phyloP scores from a whole-genome alignment of 495 filamentous ascomycete genomes.

The Rostrohypoxylon terebratum region DNA sequence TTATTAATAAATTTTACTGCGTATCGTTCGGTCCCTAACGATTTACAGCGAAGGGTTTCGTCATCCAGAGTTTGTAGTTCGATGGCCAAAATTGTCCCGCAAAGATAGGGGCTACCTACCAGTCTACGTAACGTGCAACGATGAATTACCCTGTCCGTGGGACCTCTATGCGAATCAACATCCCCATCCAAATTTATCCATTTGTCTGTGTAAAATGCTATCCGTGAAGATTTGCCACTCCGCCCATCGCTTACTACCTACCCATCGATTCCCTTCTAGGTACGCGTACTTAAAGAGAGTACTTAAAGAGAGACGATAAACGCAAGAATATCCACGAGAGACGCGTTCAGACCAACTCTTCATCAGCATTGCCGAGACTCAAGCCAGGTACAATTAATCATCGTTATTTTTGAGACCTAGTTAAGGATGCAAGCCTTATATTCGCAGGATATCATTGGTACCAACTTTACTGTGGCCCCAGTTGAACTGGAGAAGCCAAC shows the following conservation, averaged over 20 bases:
- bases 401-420: not conserved
- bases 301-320: not conserved
- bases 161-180: not conserved
- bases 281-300: no score
- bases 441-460: not conserved
- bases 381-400: not conserved
- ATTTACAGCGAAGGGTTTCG: not conserved
- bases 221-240: no score
- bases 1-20: not conserved
- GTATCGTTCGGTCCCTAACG: not conserved
- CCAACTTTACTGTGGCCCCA: not conserved
- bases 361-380: not conserved
- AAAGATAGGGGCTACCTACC: not conserved
- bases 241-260: not conserved
- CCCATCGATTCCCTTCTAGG: no score
- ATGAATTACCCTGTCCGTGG: not conserved
- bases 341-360: not conserved
- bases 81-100: not conserved
- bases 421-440: not conserved
- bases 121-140: not conserved
- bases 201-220: slow-evolving; percentile 2
- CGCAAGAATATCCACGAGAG: not conserved
- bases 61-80: not conserved
- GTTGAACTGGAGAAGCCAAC: not conserved
- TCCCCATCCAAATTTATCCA: not conserved